Percentiles rank a stretch among this genome's conserved stretches.
Evolutionary conservation across 768 basidiomycete genomes (phyloP).

Genomic region (Suillus alpinus): DNA sequence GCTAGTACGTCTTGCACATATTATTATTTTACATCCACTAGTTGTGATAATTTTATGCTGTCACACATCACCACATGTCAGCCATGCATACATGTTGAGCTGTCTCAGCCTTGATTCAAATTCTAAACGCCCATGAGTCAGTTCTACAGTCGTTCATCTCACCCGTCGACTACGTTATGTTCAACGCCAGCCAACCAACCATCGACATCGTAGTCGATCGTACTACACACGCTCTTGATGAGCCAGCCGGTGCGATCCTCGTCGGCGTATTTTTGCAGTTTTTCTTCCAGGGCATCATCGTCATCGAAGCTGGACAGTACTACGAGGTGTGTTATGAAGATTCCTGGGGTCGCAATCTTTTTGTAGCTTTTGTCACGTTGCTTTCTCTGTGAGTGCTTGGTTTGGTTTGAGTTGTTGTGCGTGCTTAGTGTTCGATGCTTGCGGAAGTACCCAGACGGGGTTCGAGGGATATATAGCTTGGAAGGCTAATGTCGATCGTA

Average conservation of each 20-base stretch:
- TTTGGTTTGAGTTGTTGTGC: neutral
- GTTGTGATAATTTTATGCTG: conserved; percentile 14
- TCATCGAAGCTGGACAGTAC: conserved; percentile 40
- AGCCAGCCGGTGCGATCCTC: conserved; percentile 40
- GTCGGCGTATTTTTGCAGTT: conserved; percentile 46
- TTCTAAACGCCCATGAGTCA: neutral
- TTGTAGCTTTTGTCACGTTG: conserved; percentile 38
- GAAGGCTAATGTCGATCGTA: conserved; percentile 31
- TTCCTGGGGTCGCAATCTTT: conserved; percentile 38
- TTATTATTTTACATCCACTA: conserved; percentile 13
- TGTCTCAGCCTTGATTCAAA: neutral
- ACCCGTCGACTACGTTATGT: neutral
- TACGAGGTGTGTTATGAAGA: conserved; percentile 44
- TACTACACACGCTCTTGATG: conserved; percentile 21
- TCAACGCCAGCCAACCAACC: neutral
- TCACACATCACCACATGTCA: neutral
- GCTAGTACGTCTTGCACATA: conserved; percentile 10
- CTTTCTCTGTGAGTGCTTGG: conserved; percentile 39
- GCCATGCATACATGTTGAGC: neutral
- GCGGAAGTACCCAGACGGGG: conserved; percentile 36
- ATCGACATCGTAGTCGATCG: conserved; percentile 2
- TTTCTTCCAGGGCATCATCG: conserved; percentile 43
- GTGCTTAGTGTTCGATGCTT: neutral
- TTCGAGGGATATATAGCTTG: conserved; percentile 43
- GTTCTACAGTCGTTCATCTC: neutral